Evolutionary conservation across 2,329 filamentous ascomycete genomes (phyloP), one percentile per base, ranked within the genome.

Genomic region (Furcasterigmium furcatum): DNA sequence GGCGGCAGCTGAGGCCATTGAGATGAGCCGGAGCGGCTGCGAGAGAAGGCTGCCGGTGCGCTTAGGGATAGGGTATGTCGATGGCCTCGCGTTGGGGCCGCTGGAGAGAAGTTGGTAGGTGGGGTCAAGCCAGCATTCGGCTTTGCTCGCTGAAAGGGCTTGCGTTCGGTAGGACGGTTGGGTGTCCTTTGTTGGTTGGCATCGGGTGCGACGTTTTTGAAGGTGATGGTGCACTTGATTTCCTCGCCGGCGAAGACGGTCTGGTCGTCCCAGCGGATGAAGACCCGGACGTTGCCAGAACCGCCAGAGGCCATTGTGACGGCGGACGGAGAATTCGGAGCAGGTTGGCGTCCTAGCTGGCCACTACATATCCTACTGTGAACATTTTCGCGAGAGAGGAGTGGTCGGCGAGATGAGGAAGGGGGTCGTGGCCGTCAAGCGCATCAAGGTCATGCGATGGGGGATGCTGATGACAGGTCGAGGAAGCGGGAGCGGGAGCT

Each of bases 191-290:
- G 50, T 46, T 68, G 65, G 38, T 53, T 62, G 29, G 65, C 53
- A 32, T 68, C 70, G 41, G 78, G 61, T 35, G 81, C 77, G 52
- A 91, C 79, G 64, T 99, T 99, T 70, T 87, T 92, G 72, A 99
- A 99, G 42, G 89, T 96, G 65, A 99, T 95, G 55, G 85, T 91
- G 70, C 94, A 97, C 71, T 91, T 88, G 61, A 97, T 81, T 61
- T 96, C 87, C 74, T 99, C 94, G 67, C 94, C 94, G 46, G 94
- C 89, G 70, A 97, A 99, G 58, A 99, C 89, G 51, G 88, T 91
- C 66, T 92, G 85, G 63, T 95, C 88, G 65, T 90, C 87, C 88
- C 92, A 99, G 71, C 86, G 85, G 66, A 99, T 89, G 66, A 92
- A 96, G 68, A 96, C 92, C 66, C 91, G 88, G 64, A 99, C 90